phyloP scores from a whole-genome alignment of 1,284 basidiomycete genomes.

The Rhizoctonia solani region DNA sequence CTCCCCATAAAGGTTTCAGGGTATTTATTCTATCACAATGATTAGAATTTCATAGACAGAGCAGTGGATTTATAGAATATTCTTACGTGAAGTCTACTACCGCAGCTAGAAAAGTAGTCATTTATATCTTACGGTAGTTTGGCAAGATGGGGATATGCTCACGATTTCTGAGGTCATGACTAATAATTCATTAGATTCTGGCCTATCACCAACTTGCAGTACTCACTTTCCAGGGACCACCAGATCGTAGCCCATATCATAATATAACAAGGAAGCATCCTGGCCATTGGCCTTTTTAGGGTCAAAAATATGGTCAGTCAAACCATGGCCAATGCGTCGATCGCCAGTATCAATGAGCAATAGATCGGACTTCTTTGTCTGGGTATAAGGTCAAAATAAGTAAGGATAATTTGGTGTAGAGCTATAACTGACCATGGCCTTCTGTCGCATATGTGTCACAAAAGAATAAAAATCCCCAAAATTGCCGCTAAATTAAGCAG shows the following conservation, averaged over 20 bases:
- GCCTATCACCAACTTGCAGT: neutral
- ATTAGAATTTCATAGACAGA: no score
- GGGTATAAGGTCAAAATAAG: neutral
- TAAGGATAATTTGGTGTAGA: neutral
- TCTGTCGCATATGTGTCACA: neutral
- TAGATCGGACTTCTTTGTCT: neutral
- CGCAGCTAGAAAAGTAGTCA: neutral
- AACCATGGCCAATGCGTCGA: constrained; percentile 10
- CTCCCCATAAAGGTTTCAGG: neutral
- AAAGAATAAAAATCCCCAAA: constrained; percentile 22
- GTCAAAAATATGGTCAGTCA: neutral
- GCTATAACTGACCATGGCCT: neutral
- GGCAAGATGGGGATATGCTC: neutral
- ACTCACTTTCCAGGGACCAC: constrained; percentile 14
- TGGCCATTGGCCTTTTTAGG: constrained; percentile 6
- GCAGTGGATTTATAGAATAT: no score
- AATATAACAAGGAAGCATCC: neutral
- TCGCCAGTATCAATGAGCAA: constrained; percentile 12
- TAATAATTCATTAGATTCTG: neutral
- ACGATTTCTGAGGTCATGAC: constrained; percentile 9
- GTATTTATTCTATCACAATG: neutral
- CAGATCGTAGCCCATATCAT: neutral
- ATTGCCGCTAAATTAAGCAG: neutral
- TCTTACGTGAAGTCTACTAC: no score
- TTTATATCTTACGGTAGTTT: neutral